Base-by-base conservation (phyloP, 495 filamentous ascomycete genomes). In the Neurospora sp. region DNA sequence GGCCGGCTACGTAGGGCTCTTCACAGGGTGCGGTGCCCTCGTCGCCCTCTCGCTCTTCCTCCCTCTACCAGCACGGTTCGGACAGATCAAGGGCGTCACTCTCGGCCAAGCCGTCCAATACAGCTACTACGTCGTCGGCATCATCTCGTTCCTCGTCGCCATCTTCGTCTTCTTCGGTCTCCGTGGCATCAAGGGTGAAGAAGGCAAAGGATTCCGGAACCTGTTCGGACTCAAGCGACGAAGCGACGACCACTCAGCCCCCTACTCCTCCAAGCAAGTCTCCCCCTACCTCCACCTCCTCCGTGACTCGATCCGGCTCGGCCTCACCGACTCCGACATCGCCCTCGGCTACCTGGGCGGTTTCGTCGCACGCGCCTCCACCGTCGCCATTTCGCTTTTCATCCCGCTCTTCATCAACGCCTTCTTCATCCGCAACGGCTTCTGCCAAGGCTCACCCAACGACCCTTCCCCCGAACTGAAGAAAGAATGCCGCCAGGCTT, bases 291-390 rank as follows among this genome's bases (percentile, higher is more conserved):
- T 76, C 71, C 83, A 82, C 59, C 83, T 88, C 19, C 80, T 97
- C 38, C 81, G 85, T 3, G 87, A 89, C n/a, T 90, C 94, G 0
- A 78, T 94, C 54, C 81, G 83, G 9, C 84, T 97, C n/a, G 95
- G 92, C 15, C 88, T 92, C 75, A 89, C 84, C 28, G 91, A 95
- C 78, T 84, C 87, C 34, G 87, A 90, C 70, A 95, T 99, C 77
- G 90, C 90, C 45, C 86, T 98, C 0, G 93, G 92, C 21, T 99
- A 98, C 77, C 82, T 98, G 1, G 96, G 94, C 72, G 95, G 95
- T 19, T 97, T 99, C 75, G 95, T 98, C 1, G 96, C 96, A 5
- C 90, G 96, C 70, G 93, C 96, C 13, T 97, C 93, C n/a, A 97
- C 94, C 0, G 95, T 99, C 54, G 94, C 91, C 13, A 97, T 98